Evolutionary conservation across 2,329 filamentous ascomycete genomes (phyloP), one percentile per base, ranked within the genome.

Genomic region (Nothomitra cinnamomea): DNA sequence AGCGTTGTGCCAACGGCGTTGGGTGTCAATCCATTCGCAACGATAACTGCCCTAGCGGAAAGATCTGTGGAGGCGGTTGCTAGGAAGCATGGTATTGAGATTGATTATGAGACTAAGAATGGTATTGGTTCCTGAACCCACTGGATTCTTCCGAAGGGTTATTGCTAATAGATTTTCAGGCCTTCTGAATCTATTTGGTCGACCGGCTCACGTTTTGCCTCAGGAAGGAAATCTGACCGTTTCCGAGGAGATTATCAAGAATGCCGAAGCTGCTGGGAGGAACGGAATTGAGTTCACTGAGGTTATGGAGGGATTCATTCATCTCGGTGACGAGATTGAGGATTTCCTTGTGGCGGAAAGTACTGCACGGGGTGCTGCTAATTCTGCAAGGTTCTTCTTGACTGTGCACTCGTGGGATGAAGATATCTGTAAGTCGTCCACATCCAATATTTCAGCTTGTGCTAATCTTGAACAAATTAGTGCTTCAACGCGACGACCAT

Each of bases 1-100:
- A 71, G 80, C 2, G 66, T 78, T 0, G 73, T 85, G 15, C 81
- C 82, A 0, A 73, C 74, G 6, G 74, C 81, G 0, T 67, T 85
- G 1, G 68, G 80, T 13, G 78, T 79, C 2, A 85, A 85, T 60
- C 81, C 82, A 0, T 74, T 83, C 52, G 82, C 81, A 1, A 85
- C 81, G 1, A 85, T 85, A 57, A 75, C 80, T 0, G 81, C 82
- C 2, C 71, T 86, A 19, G 80, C 82, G 0, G 82, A 85, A 64
- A 70, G 82, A 8, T 76, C 76, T 0, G 72, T 83, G 5, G 74
- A 77, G 52, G 62, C 70, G 4, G 74, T 75, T 51, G 69, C 72
- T 1, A 57, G 65, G 52, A 65, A 66, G 7, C 60, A 68, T 5
- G 59, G 60, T 0, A 66, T 80, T 10, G 56, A 54, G 4, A 73